Evolutionary conservation across 192 early-diverging fungal species (phyloP).

Genomic region (Geranomyces michiganensis): DNA sequence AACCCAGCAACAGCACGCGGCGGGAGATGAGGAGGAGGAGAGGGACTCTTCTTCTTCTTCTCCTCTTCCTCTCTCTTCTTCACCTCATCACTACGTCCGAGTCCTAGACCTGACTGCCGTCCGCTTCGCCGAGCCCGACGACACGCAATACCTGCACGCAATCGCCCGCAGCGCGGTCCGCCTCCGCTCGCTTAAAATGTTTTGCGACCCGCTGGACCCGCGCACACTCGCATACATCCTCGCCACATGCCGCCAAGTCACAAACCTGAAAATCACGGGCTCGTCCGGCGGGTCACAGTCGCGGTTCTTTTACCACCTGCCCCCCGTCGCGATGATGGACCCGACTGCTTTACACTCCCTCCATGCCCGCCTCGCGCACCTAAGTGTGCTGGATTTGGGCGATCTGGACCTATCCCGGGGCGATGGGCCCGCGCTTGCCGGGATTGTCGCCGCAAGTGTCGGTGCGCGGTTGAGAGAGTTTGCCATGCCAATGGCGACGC

Average conservation of each 20-base stretch:
- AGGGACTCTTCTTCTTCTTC: background rate
- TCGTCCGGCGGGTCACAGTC: background rate
- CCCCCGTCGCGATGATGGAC: constrained; percentile 20
- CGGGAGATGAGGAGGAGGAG: too few relatives aligned
- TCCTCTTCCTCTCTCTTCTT: too few relatives aligned
- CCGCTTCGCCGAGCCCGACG: constrained; percentile 20
- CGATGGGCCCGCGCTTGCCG: constrained; percentile 14
- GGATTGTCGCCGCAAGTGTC: background rate
- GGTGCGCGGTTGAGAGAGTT: background rate
- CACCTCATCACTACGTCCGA: constrained; percentile 16
- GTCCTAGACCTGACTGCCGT: constrained; percentile 9
- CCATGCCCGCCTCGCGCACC: background rate
- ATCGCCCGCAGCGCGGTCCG: background rate
- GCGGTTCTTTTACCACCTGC: constrained; percentile 24
- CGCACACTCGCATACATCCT: constrained; percentile 18
- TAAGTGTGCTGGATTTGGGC: constrained; percentile 11
- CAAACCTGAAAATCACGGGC: constrained; percentile 10
- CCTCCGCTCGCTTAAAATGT: constrained; percentile 12
- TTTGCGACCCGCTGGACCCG: constrained; percentile 30
- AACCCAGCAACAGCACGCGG: too few relatives aligned
- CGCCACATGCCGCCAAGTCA: background rate
- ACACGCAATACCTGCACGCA: constrained; percentile 13
- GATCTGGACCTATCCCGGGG: constrained; percentile 13
- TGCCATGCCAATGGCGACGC: constrained; percentile 1
- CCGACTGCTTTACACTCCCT: background rate